Evolutionary conservation across 768 basidiomycete species (phyloP), one percentile per base, ranked within the genome.

Genomic region (Tricholoma saponaceum): DNA sequence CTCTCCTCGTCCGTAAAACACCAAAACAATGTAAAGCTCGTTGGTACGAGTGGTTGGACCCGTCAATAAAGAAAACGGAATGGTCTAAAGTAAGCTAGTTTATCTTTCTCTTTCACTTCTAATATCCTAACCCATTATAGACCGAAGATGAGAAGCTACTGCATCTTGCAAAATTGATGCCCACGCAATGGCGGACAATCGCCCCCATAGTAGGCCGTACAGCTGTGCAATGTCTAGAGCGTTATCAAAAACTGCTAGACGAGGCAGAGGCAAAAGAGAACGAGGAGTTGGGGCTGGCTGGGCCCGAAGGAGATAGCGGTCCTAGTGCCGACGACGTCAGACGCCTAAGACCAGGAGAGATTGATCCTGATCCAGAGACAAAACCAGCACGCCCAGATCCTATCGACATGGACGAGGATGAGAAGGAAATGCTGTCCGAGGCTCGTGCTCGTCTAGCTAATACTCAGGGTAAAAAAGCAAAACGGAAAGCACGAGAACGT

Each of bases 321-420:
- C 93, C 96, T 2, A 86, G 89, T 62, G 93, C 90, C n/a, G 97
- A 97, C 55, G 95, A 98, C 62, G 85, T 96, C 39, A 80, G 96
- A 54, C 81, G 86, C 59, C 76, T 99, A 60, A 80, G 94, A 51
- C 94, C 97, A 7, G 97, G 97, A 44, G 97, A 98, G 74, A 96
- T 99, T 58, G 97, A 99, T 72, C 95, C 96, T 5, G 95, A 99
- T 74, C 97, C 97, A 13, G 97, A 99, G 74, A 97, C 95, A 9
- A 95, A 98, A 68, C 94, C 97, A 50, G 97, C 97, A 10, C 84
- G 97, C 25, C 97, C 97, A 5, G 97, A 99, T 76, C 97, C 97
- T 5, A 98, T 98, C 64, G 97, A 99, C 74, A 99, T 99, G 97
- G 97, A 99, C 69, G 97, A 99, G 75, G 97, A 98, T 68, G 95